Evolutionary conservation across 2,329 filamentous ascomycete species (phyloP), one percentile per base, ranked within the genome.

Genomic region (Laburnicola sp.): DNA sequence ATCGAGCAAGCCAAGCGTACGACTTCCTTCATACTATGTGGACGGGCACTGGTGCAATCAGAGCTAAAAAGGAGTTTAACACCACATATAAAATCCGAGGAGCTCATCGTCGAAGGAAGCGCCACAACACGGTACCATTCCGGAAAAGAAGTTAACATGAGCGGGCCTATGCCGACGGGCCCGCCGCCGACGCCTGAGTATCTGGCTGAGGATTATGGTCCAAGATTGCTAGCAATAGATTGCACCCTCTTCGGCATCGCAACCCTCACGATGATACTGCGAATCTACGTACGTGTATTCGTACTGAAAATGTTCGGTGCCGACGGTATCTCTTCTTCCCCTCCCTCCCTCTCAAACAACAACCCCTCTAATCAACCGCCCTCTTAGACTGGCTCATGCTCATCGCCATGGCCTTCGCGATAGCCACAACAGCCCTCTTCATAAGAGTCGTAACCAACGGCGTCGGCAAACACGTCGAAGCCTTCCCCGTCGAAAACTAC

Each of bases 401-500:
- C 25, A 28, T 37, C 2, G 32, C 43, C 4, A 38, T 45, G 62
- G 37, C 43, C 27, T 30, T 64, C 7, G 58, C 54, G 26, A 51
- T 39, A 45, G 51, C 54, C 4, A 61, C 56, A n/a, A 28, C 60
- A 10, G 53, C 44, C 25, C 23, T 64, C 3, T 65, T 65, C 41
- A 36, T 65, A 6, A 53, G 54, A 30, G 22, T 59, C 32, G 48
- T 54, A 1, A 56, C 71, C 2, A 63, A 77, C 49, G 80, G 78
- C 2, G 60, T 82, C 6, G 80, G 80, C 4, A 70, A 63, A 37
- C 79, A 81, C 50, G 64, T 65, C 2, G 62, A 72, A 77, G 59
- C 56, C 31, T 58, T 63, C 26, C 31, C 56, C 49, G 2, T 37
- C 16, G 6, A 51, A 57, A 16, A 75, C 75, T 45, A 65, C 64